phyloP scores from a whole-genome alignment of 495 filamentous ascomycete genomes.

The Pyronema domesticum region DNA sequence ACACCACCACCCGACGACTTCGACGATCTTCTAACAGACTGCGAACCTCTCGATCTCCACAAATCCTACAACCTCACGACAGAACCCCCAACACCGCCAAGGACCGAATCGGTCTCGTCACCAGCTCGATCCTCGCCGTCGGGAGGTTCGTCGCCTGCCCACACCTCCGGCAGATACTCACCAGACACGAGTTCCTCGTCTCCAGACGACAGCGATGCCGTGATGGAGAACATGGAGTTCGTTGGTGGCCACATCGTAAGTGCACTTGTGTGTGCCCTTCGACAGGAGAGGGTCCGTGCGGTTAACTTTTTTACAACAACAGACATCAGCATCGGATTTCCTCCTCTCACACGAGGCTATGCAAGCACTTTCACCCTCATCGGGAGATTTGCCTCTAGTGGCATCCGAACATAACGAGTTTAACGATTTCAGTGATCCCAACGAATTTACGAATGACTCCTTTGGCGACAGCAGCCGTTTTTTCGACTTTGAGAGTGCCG shows the following conservation, averaged over 20 bases:
- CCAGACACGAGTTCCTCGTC: background rate
- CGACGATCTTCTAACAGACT: conserved; percentile 1
- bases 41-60: background rate
- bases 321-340: background rate
- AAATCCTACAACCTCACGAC: background rate
- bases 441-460: background rate
- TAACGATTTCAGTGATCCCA: background rate
- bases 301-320: background rate
- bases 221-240: background rate
- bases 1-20: conserved; percentile 6
- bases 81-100: conserved; percentile 4
- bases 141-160: background rate
- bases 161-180: background rate
- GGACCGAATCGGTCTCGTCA: conserved; percentile 2
- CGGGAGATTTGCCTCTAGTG: background rate
- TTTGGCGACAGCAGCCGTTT: background rate
- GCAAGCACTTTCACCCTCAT: background rate
- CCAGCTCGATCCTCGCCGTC: conserved; percentile 4
- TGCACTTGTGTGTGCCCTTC: background rate
- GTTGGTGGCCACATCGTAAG: background rate
- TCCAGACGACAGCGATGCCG: background rate
- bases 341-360: background rate
- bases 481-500: conserved; percentile 3
- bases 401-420: background rate
- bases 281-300: background rate